A percentile compares a stretch with the other conserved stretches of the same genome.
Evolutionary conservation across 169 alveolate genomes (phyloP).

Genomic region (Plasmodium gallinaceum): DNA sequence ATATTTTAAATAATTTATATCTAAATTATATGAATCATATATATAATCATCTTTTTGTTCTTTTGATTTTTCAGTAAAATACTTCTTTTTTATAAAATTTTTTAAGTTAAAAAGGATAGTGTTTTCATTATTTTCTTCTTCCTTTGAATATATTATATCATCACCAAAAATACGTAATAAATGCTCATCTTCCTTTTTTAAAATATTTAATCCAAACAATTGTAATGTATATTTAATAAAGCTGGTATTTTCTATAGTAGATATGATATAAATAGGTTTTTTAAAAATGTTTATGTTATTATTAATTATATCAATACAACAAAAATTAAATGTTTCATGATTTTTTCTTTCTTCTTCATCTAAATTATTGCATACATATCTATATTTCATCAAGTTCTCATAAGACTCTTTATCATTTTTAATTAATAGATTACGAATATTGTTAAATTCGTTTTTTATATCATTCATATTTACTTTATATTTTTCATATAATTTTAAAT

Average conservation of each 20-base stretch:
- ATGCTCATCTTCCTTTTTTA: background rate
- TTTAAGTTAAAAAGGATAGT: background rate
- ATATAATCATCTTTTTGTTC: slow-evolving; percentile 8
- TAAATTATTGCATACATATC: slow-evolving; percentile 24
- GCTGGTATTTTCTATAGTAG: slow-evolving; percentile 20
- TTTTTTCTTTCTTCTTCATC: slow-evolving; percentile 44
- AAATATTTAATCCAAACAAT: slow-evolving; percentile 30
- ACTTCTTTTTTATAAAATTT: slow-evolving; percentile 1
- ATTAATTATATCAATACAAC: slow-evolving; percentile 49
- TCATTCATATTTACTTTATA: slow-evolving; percentile 14
- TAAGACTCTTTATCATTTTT: slow-evolving; percentile 22
- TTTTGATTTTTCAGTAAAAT: background rate
- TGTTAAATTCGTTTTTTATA: slow-evolving; percentile 20
- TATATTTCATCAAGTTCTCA: slow-evolving; percentile 26
- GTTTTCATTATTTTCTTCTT: background rate
- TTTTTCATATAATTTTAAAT: slow-evolving; percentile 43
- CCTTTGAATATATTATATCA: background rate
- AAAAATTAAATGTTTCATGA: slow-evolving; percentile 36
- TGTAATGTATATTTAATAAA: slow-evolving; percentile 34
- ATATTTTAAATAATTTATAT: slow-evolving; percentile 31
- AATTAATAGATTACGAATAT: slow-evolving; percentile 18
- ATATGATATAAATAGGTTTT: slow-evolving; percentile 57
- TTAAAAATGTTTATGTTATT: slow-evolving; percentile 44
- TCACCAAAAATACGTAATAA: slow-evolving; percentile 38
- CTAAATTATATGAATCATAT: slow-evolving; percentile 34